Conservation (phyloP, 441 rosid genomes). For the Brassica balearica region DNA sequence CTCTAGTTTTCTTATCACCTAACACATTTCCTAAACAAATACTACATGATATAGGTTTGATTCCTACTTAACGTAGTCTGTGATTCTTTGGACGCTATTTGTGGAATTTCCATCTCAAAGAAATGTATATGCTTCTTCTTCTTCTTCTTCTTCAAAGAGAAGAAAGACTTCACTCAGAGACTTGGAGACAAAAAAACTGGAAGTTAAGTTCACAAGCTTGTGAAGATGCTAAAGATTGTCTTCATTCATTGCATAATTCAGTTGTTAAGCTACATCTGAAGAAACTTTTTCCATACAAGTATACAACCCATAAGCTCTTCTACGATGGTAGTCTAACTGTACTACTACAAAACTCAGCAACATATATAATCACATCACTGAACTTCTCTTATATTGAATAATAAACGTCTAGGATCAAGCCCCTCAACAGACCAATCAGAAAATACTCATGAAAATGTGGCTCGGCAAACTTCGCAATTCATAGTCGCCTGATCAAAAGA, state of each 20-base stretch:
- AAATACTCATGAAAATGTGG: not conserved
- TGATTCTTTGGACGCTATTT: too few relatives aligned
- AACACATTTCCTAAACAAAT: not conserved
- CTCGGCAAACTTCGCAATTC: not conserved
- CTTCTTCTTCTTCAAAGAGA: slow-evolving; percentile 42
- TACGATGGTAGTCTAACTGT: slow-evolving; percentile 62
- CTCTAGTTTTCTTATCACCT: not conserved
- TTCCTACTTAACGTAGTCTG: not conserved
- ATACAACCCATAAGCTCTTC: slow-evolving; percentile 62
- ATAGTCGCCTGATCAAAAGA: not conserved
- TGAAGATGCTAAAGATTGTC: slow-evolving; percentile 67
- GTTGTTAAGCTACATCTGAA: slow-evolving; percentile 71
- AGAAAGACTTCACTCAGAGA: slow-evolving; percentile 46
- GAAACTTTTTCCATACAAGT: slow-evolving; percentile 77
- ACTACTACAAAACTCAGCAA: too few relatives aligned
- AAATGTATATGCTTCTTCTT: too few relatives aligned
- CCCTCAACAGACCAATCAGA: not conserved
- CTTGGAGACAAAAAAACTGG: too few relatives aligned
- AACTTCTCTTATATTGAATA: not conserved
- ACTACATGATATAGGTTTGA: not conserved
- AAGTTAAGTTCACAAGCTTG: slow-evolving; percentile 32
- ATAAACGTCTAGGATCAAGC: not conserved
- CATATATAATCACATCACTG: too few relatives aligned
- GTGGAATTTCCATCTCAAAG: too few relatives aligned
- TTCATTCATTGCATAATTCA: slow-evolving; percentile 68